Evolutionary conservation across 371 early-diverging fungal genomes (phyloP).

Genomic region (Mortierella sp.): DNA sequence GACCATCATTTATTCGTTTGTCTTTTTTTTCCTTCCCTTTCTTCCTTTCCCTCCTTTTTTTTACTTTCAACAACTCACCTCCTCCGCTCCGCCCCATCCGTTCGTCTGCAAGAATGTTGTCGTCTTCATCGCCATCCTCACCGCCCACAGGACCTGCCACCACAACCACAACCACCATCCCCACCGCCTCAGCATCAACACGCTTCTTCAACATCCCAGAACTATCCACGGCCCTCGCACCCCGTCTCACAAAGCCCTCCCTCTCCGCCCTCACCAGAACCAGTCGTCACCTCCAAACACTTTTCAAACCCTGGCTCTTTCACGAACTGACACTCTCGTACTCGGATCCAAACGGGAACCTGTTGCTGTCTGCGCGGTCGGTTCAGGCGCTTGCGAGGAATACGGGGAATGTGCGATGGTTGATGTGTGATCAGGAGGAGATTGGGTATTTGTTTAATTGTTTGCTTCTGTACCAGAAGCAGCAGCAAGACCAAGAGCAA

Average conservation of each 20-base stretch:
- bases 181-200: background rate
- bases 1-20: no score
- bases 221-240: background rate
- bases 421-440: constrained; percentile 6
- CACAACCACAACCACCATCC: no score
- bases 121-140: no score
- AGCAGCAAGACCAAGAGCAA: no score
- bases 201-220: constrained; percentile 1
- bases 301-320: constrained; percentile 1
- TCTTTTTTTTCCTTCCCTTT: no score
- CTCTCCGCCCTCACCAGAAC: background rate
- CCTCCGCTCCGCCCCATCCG: no score
- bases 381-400: background rate
- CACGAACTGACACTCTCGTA: background rate
- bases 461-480: background rate
- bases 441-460: background rate
- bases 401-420: background rate
- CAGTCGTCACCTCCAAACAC: background rate
- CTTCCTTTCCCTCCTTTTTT: no score
- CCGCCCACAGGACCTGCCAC: no score
- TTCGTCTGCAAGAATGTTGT: no score
- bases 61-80: no score
- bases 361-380: background rate
- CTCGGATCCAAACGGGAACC: background rate
- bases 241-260: background rate